These are phyloP conservation scores for Lyophyllum shimeji DNA, from an alignment of 768 basidiomycete genomes.

Conservation along the genomic window DNA sequence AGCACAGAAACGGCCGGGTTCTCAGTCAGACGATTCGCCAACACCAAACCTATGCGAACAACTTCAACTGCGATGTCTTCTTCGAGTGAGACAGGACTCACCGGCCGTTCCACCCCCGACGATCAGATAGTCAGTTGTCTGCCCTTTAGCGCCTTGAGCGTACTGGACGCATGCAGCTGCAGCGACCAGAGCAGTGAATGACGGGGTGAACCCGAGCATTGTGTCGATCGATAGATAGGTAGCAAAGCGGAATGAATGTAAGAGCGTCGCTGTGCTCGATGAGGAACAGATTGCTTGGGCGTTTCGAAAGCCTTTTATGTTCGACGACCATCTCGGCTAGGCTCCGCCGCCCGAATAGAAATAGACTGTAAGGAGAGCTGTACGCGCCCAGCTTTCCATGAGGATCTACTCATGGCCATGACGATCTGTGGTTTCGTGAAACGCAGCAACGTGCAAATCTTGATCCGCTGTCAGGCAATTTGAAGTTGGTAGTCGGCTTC, in stretches of 20 bases:
- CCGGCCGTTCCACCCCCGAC: background rate
- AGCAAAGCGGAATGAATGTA: background rate
- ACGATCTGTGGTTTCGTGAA: too few species aligned
- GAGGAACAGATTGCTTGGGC: background rate
- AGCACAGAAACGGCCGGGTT: background rate
- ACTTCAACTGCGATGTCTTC: background rate
- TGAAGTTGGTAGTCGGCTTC: too few species aligned
- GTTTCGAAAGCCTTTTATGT: too few species aligned
- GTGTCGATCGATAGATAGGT: background rate
- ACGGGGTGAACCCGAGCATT: background rate
- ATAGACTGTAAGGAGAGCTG: too few species aligned
- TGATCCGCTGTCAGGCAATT: too few species aligned
- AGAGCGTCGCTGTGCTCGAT: background rate
- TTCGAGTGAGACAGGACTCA: background rate
- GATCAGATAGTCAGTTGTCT: background rate
- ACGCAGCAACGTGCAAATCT: too few species aligned
- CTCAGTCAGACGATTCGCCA: background rate
- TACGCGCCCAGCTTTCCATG: too few species aligned
- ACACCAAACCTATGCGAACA: background rate
- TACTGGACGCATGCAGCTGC: background rate
- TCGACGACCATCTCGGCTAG: too few species aligned
- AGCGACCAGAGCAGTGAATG: background rate
- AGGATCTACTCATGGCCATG: too few species aligned
- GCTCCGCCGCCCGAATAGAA: too few species aligned
- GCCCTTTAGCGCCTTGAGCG: background rate